Conservation (phyloP, 441 rosid species). For the Pelargonium cotyledonis region DNA sequence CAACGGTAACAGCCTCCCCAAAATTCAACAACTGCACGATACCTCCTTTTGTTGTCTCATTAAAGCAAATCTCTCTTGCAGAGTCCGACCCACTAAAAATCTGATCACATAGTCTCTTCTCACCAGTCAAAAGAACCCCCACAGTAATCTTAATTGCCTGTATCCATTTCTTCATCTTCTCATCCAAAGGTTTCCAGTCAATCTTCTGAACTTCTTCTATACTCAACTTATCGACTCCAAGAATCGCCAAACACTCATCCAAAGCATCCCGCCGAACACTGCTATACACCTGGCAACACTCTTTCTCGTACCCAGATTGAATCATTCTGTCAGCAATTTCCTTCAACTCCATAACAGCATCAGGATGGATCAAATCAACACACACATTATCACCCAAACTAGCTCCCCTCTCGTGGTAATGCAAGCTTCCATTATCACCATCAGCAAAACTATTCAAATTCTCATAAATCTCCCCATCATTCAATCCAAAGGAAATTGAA, state of each 20-base stretch:
- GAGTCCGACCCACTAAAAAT: conserved; percentile 52
- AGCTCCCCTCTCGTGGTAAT: conserved; percentile 64
- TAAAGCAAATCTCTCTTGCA: conserved; percentile 65
- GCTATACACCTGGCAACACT: conserved; percentile 83
- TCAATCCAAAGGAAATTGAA: conserved; percentile 43
- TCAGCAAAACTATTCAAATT: conserved; percentile 51
- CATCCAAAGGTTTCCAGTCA: conserved; percentile 84
- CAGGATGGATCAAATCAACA: conserved; percentile 71
- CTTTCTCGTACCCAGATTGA: conserved; percentile 75
- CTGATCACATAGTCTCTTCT: conserved; percentile 74
- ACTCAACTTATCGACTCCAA: conserved; percentile 85
- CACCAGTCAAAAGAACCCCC: conserved; percentile 70
- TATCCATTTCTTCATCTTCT: conserved; percentile 96
- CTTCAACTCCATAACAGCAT: conserved; percentile 53
- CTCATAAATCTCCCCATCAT: conserved; percentile 57
- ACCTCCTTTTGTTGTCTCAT: conserved; percentile 72
- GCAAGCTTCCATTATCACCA: neutral
- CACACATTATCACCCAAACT: conserved; percentile 67
- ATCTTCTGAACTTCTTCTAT: conserved; percentile 94
- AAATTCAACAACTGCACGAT: conserved; percentile 85
- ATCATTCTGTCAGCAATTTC: conserved; percentile 89
- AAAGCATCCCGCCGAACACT: conserved; percentile 69
- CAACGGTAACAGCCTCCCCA: conserved; percentile 81
- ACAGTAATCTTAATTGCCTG: conserved; percentile 74
- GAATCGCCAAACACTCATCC: conserved; percentile 69